Evolutionary conservation across 2,329 filamentous ascomycete species (phyloP), one percentile per base, ranked within the genome.

Genomic region (Periconia digitata): DNA sequence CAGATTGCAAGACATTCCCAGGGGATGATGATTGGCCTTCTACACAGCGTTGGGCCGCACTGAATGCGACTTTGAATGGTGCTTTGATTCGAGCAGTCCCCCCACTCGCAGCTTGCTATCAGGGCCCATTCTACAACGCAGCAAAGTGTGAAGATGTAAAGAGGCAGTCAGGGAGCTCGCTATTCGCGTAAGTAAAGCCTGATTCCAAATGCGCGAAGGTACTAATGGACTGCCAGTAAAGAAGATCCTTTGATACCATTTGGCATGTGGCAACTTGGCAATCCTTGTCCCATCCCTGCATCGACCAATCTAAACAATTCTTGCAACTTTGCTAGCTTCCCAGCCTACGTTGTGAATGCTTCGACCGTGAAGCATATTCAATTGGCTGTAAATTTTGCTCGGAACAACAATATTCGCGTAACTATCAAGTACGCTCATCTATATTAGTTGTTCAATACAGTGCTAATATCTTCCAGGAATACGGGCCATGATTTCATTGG

Each of bases 341-440:
- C 63, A 6, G 51, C 51, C 6, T 66, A 61, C 39, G 61, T 62
- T 10, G 59, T 66, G 10, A 62, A 59, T 20, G 61, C 50, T 6
- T 55, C 58, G 8, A 60, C 55, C 2, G 58, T 58, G 4, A 59
- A 59, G 43, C 58, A 66, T 29, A 34, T 66, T 24, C 62, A 66
- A 42, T 51, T 60, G 8, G 62, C 59, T 17, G 50, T 66, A 18
- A 66, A 66, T 45, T 68, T 69, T 54, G 65, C 64, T 2, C 45
- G 58, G 8, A 62, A 64, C 24, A 52, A 62, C 42, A 63, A 68
- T 35, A 63, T 69, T 20, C 58, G 65, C 8, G 42, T 69, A 3
- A 59, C 58, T 0, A 65, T 69, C 40, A 64, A 64, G 62, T 64
- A 49, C 13, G 53, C 24, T 13, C 23, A 15, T 12, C n/a, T 27